Evolutionary conservation across 345 rosid species (phyloP), one percentile per base, ranked within the genome.

Genomic region (Euphorbia peplus): DNA sequence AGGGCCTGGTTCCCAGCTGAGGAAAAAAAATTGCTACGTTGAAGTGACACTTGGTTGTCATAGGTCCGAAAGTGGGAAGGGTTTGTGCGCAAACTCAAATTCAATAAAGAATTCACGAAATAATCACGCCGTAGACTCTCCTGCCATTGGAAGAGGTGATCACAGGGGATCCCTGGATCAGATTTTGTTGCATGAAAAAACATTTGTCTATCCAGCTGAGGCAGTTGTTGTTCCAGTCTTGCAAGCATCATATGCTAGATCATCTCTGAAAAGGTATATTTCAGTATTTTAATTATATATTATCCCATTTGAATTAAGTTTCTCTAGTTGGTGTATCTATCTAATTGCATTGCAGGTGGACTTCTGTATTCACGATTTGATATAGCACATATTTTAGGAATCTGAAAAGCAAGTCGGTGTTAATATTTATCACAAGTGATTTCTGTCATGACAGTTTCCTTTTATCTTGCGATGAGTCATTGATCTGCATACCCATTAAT

Each of bases 141-240:
- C 79, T 57, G 75, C 79, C 46, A 74, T 74, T 37, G 87, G 88
- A 77, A 83, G 85, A 75, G 82, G 76, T 63, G 92, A 83, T 70
- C 84, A 75, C 53, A 91, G 83, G 80, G 86, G 78, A 74, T 75
- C 68, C 26, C 54, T 72, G 62, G 85, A 84, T 74, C 66, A 56
- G 64, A 64, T 66, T n/a, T 77, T 87, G 30, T 59, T 37, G 19
- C 76, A 72, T 69, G 92, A 85, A 69, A 92, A 83, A 74, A 86
- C 87, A 70, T 88, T 92, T 79, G 83, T 95, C 42, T 87, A 90
- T 82, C 97, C 99, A 76, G 79, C 83, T 56, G 97, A 90, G 79
- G 96, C 98, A 65, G 87, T 95, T 75, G 86, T 91, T 73, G 97
- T 95, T 75, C 98, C 99, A 1, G 85, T 90, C 69, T 74, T 91